Evolutionary conservation across 2,329 filamentous ascomycete species (phyloP).

Genomic region (Dactylellina leptospora): DNA sequence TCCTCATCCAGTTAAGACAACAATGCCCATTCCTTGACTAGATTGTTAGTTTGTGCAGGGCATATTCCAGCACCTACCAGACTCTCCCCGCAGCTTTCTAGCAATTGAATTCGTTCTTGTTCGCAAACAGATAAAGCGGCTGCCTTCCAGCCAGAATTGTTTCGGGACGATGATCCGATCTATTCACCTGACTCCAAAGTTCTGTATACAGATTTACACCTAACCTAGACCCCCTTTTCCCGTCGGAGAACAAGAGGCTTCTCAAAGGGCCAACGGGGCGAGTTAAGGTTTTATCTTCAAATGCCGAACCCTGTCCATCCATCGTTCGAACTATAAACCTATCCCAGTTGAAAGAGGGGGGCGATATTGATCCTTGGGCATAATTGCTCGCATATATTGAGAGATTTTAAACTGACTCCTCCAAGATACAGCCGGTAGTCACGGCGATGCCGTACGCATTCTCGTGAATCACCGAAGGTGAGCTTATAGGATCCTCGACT

Average conservation of each 20-base stretch:
- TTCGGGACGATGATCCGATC: conserved; percentile 32
- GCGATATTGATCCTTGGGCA: conserved; percentile 32
- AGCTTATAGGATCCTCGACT: conserved; percentile 10
- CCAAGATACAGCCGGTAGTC: conserved; percentile 18
- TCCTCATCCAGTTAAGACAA: conserved; percentile 1
- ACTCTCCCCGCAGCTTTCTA: conserved; percentile 24
- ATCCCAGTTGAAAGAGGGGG: conserved; percentile 11
- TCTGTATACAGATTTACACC: no score
- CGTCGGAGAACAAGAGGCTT: conserved; percentile 44
- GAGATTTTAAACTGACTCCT: not conserved
- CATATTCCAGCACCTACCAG: conserved; percentile 7
- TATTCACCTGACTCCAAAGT: conserved; percentile 30
- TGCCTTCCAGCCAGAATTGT: conserved; percentile 29
- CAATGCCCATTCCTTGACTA: not conserved
- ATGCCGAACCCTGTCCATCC: conserved; percentile 35
- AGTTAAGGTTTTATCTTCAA: conserved; percentile 37
- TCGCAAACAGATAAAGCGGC: conserved; percentile 24
- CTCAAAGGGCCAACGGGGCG: conserved; percentile 38
- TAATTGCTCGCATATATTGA: conserved; percentile 37
- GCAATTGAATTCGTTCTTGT: conserved; percentile 18
- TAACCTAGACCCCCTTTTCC: conserved; percentile 18
- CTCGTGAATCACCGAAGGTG: conserved; percentile 34
- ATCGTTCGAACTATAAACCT: conserved; percentile 22
- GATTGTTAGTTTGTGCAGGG: conserved; percentile 20
- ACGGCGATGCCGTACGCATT: conserved; percentile 38